phyloP scores from a whole-genome alignment of 768 basidiomycete species.

The Trametes gibbosa region DNA sequence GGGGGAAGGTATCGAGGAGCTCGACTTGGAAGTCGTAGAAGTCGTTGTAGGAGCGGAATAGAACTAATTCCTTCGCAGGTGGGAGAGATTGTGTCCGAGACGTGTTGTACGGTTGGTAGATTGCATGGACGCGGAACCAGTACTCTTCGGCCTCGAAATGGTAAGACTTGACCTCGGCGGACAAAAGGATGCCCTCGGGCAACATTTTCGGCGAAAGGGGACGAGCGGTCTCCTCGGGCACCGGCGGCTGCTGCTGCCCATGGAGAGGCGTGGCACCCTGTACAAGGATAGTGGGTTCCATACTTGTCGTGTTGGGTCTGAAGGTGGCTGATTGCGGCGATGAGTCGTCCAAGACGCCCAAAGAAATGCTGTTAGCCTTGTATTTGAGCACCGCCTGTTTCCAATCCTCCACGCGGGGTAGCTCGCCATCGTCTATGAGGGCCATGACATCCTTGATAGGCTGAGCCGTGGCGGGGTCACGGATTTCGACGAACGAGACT shows the following conservation, averaged over 20 bases:
- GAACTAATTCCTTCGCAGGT: slow-evolving; percentile 71
- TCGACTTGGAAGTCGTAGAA: slow-evolving; percentile 97
- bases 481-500: slow-evolving; percentile 94
- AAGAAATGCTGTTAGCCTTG: slow-evolving; percentile 92
- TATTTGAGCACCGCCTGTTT: slow-evolving; percentile 93
- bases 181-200: slow-evolving; percentile 80
- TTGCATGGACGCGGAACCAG: slow-evolving; percentile 93
- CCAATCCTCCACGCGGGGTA: slow-evolving; percentile 99
- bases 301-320: slow-evolving; percentile 18
- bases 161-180: slow-evolving; percentile 92
- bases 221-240: slow-evolving; percentile 32
- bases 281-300: slow-evolving; percentile 15
- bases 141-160: slow-evolving; percentile 95
- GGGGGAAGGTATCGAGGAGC: slow-evolving; percentile 82
- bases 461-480: slow-evolving; percentile 84
- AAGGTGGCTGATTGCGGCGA: slow-evolving; percentile 41
- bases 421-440: slow-evolving; percentile 82
- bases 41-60: slow-evolving; percentile 96
- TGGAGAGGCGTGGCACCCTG: slow-evolving; percentile 17
- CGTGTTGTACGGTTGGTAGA: slow-evolving; percentile 79
- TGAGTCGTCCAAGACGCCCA: slow-evolving; percentile 82
- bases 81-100: slow-evolving; percentile 56
- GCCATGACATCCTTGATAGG: slow-evolving; percentile 71
- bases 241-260: slow-evolving; percentile 23
- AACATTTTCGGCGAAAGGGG: slow-evolving; percentile 48